A percentile compares a stretch with the other conserved stretches of the same genome.
These are phyloP conservation scores for Corchorus capsularis DNA, from an alignment of 345 rosid species.

Conservation along the genomic window DNA sequence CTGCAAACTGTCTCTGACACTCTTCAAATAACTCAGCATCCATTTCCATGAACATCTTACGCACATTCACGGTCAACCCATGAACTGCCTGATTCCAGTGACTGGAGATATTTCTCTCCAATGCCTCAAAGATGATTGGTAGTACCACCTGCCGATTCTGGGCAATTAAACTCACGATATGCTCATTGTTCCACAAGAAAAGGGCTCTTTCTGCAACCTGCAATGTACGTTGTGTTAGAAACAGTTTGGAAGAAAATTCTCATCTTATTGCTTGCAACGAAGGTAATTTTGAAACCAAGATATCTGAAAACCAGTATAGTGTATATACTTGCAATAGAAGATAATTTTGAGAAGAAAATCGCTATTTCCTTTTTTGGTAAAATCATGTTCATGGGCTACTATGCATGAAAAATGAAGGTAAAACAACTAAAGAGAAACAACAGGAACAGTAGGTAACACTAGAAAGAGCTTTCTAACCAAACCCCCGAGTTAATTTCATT, in stretches of 20 bases:
- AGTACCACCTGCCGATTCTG: constrained; percentile 66
- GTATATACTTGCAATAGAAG: background rate
- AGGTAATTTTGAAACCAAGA: background rate
- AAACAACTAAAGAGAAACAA: background rate
- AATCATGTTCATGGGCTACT: background rate
- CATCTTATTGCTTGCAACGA: background rate
- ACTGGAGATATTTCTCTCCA: constrained; percentile 71
- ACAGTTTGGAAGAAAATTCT: constrained; percentile 7
- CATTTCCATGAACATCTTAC: constrained; percentile 89
- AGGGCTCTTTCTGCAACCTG: constrained; percentile 93
- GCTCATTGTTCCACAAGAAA: constrained; percentile 94
- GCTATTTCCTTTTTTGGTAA: background rate
- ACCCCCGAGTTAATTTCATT: background rate
- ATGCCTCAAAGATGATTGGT: constrained; percentile 69
- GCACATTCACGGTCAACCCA: constrained; percentile 72
- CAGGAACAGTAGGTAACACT: too few relatives aligned
- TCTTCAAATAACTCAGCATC: constrained; percentile 75
- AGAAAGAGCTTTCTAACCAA: background rate
- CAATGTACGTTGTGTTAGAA: constrained; percentile 23
- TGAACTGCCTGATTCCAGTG: constrained; percentile 95
- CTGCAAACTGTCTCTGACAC: constrained; percentile 63
- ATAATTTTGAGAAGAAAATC: background rate
- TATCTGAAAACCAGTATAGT: background rate
- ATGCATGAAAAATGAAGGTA: background rate
- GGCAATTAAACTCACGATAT: constrained; percentile 71